Evolutionary conservation across 345 rosid genomes (phyloP).

Genomic region (Camelina hispida): DNA sequence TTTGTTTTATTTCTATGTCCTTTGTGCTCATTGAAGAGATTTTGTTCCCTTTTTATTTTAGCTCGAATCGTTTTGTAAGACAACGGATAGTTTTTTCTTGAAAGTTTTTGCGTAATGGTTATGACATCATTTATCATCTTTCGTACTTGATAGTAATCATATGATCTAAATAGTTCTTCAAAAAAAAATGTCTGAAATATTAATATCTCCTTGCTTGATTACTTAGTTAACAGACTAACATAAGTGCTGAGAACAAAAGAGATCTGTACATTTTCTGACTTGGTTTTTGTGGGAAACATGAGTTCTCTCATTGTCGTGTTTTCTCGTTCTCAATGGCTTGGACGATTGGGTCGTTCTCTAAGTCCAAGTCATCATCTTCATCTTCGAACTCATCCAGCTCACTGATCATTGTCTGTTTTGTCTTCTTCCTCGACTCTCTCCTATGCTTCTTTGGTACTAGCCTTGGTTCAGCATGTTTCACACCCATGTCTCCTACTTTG

Average conservation of each 20-base stretch:
- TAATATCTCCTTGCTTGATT: no score
- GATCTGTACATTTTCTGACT: background rate
- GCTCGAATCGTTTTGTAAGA: conserved; percentile 19
- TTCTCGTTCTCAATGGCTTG: conserved; percentile 60
- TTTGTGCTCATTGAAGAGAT: conserved; percentile 34
- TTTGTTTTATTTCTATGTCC: background rate
- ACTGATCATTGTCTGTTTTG: conserved; percentile 66
- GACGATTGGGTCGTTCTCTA: conserved; percentile 67
- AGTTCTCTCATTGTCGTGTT: background rate
- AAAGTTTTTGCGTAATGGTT: background rate
- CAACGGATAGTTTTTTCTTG: conserved; percentile 17
- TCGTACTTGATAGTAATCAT: background rate
- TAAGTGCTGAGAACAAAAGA: background rate
- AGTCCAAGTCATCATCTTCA: conserved; percentile 51
- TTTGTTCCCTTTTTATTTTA: conserved; percentile 18
- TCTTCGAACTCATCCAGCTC: conserved; percentile 67
- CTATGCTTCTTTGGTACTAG: conserved; percentile 83
- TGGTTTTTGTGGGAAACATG: background rate
- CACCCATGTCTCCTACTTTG: conserved; percentile 80
- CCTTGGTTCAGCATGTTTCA: conserved; percentile 82
- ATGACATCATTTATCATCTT: background rate
- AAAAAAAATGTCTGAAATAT: background rate
- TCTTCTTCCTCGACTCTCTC: conserved; percentile 76
- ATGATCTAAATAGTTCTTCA: background rate
- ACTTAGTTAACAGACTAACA: background rate